Evolutionary conservation across 768 basidiomycete species (phyloP), one percentile per base, ranked within the genome.

Genomic region (Amanita pseudoporphyria): DNA sequence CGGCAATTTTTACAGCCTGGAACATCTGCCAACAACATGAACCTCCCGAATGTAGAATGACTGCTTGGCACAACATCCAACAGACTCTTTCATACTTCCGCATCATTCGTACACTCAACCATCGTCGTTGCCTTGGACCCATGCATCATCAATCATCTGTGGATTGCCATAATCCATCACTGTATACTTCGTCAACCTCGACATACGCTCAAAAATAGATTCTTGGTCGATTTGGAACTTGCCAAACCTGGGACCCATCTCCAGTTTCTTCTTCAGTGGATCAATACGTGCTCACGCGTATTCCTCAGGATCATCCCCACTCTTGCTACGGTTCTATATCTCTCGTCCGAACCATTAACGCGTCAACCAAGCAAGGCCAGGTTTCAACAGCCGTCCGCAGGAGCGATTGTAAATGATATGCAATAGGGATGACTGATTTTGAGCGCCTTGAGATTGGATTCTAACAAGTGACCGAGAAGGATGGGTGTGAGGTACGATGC

Each of bases 341-440:
- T 93, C 88, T 44, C 86, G 77, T 9, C 78, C 78, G 50, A 89
- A 84, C 91, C 92, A 97, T 61, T 90, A 91, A 60, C 88, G 87
- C 39, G 90, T 89, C 39, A 99, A 78, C 92, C 92, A 97, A n/a
- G 93, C 93, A 6, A 99, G 76, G 1, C 89, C 91, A 0, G 95
- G 91, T 67, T 97, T 98, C 54, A 91, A 79, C 0, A 95, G 93
- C 36, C 90, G 79, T 1, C 95, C 93, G 16, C 91, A 82, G 0
- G 95, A 90, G 66, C 98, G 95, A 60, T 93, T 87, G 67, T 83
- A 99, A 7, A 85, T 63, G 4, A n/a, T n/a, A n/a, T n/a, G n/a
- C n/a, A n/a, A n/a, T n/a, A n/a, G n/a, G n/a, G n/a, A n/a, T n/a
- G n/a, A 99, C 81, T 79, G 31, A 95, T 76, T 56, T 87, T 89